Evolutionary conservation across 2,329 filamentous ascomycete genomes (phyloP).

Genomic region (Cyphellophora attinorum): DNA sequence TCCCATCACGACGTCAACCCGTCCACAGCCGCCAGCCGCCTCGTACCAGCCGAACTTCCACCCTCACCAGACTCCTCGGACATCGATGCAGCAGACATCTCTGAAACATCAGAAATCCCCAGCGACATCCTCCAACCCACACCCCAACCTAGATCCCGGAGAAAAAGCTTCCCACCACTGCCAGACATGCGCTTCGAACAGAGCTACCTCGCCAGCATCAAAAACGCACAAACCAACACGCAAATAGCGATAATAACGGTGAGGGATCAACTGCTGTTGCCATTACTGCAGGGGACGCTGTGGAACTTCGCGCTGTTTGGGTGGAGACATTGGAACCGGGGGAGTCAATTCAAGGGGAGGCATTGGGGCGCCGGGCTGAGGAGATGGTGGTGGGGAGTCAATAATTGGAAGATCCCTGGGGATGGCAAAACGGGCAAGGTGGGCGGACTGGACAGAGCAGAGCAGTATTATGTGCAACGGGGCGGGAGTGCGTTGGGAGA

Average conservation of each 20-base stretch:
- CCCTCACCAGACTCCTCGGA: conserved; percentile 4
- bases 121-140: conserved; percentile 37
- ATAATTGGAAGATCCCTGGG: conserved; percentile 70
- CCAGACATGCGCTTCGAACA: conserved; percentile 92
- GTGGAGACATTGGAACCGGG: conserved; percentile 84
- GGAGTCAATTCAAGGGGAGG: conserved; percentile 65
- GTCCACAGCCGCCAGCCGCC: conserved; percentile 58
- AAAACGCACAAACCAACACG: conserved; percentile 68
- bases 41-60: conserved; percentile 6
- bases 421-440: conserved; percentile 15
- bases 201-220: conserved; percentile 88
- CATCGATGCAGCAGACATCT: conserved; percentile 1
- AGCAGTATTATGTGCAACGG: conserved; percentile 23
- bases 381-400: conserved; percentile 91
- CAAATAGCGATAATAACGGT: conserved; percentile 74
- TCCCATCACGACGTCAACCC: conserved; percentile 69
- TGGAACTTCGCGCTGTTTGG: conserved; percentile 79
- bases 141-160: conserved; percentile 26
- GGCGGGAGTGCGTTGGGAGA: conserved; percentile 17
- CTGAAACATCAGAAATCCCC: conserved; percentile 28
- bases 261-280: conserved; percentile 77
- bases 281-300: conserved; percentile 75
- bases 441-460: conserved; percentile 23
- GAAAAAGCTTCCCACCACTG: conserved; percentile 55
- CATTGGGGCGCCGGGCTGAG: conserved; percentile 64